phyloP scores from a whole-genome alignment of 148 eudicot genomes.

The Heliamphora exappendiculata region DNA sequence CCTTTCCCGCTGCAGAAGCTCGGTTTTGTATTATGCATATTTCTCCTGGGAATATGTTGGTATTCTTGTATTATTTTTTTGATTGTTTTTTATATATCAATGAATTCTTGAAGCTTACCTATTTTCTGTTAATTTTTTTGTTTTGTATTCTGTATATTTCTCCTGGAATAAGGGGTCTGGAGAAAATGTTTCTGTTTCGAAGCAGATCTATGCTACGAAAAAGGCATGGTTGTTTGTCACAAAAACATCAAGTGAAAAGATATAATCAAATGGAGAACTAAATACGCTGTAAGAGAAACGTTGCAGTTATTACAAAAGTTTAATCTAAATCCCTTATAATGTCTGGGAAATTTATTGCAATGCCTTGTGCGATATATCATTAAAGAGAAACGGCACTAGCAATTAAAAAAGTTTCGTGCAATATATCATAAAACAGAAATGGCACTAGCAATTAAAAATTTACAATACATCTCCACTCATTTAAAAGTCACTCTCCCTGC shows the following conservation, averaged over 20 bases:
- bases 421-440: not conserved
- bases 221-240: not conserved
- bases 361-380: not conserved
- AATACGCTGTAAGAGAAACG: not conserved
- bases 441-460: not conserved
- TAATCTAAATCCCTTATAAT: not conserved
- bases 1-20: not conserved
- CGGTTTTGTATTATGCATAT: not conserved
- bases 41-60: not conserved
- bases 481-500: not conserved
- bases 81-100: not conserved
- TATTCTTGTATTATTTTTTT: not conserved
- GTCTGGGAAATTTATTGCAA: not conserved
- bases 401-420: not conserved
- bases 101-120: not conserved
- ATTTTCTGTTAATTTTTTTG: too few relatives aligned
- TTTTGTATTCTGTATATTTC: too few relatives aligned
- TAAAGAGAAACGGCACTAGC: not conserved
- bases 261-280: not conserved
- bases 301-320: not conserved
- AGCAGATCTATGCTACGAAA: not conserved
- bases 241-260: not conserved
- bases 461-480: not conserved
- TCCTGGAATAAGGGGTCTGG: not conserved
- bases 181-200: not conserved